Evolutionary conservation across 75 land plant species (phyloP).

Genomic region (Gnetum montanum): DNA sequence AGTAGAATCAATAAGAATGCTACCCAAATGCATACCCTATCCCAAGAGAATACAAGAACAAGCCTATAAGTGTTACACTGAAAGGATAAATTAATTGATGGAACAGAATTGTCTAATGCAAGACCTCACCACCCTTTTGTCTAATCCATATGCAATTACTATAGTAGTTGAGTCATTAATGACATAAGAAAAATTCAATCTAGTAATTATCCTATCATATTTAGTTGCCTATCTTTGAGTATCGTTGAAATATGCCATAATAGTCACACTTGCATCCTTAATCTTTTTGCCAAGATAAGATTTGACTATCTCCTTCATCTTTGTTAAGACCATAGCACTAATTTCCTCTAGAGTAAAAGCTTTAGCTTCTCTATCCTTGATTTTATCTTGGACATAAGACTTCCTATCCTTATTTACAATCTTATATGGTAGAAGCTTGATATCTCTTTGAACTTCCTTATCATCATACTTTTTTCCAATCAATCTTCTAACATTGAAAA

Average conservation of each 20-base stretch:
- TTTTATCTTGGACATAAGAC: slow-evolving; percentile 36
- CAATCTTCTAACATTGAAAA: slow-evolving; percentile 60
- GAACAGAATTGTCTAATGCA: not conserved
- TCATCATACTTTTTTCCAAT: slow-evolving; percentile 60
- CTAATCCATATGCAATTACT: slow-evolving; percentile 69
- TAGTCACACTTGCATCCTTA: slow-evolving; percentile 2
- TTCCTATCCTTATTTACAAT: slow-evolving; percentile 43
- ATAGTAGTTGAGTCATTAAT: too few species aligned
- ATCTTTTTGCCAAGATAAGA: not conserved
- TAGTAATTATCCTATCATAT: not conserved
- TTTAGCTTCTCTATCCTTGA: slow-evolving; percentile 34
- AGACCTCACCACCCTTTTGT: slow-evolving; percentile 61
- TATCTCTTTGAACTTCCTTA: slow-evolving; percentile 36
- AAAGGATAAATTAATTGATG: too few species aligned
- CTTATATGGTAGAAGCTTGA: slow-evolving; percentile 35
- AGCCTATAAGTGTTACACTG: too few species aligned
- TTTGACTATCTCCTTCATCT: not conserved
- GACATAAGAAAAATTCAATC: not conserved
- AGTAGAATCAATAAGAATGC: slow-evolving; percentile 52
- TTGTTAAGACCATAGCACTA: slow-evolving; percentile 7
- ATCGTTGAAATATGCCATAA: not conserved
- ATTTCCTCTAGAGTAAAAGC: slow-evolving; percentile 32
- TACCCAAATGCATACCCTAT: slow-evolving; percentile 95
- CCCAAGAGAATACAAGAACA: too few species aligned
- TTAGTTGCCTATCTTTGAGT: not conserved